phyloP scores from a whole-genome alignment of 2,329 filamentous ascomycete genomes.

The Fonsecaea nubica region DNA sequence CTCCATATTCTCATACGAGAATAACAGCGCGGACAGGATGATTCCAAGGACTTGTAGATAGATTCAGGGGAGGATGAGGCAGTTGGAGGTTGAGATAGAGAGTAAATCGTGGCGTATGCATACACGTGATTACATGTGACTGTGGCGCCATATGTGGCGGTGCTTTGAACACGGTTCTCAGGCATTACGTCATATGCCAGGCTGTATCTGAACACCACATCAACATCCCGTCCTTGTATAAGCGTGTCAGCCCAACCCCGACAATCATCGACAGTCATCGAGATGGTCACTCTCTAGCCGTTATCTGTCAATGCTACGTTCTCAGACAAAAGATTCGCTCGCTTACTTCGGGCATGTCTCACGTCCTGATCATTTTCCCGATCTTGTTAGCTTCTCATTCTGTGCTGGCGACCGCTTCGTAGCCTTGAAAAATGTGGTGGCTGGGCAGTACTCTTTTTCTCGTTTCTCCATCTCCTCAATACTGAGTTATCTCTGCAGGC shows the following conservation, averaged over 20 bases:
- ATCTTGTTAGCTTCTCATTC: not conserved
- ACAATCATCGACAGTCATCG: not conserved
- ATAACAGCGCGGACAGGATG: not conserved
- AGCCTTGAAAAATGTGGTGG: not conserved
- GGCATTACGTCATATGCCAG: not conserved
- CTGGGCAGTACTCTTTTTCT: not conserved
- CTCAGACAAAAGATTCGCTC: not conserved
- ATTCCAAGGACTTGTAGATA: not conserved
- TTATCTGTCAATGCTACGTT: constrained; percentile 6
- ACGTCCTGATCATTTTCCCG: constrained; percentile 13
- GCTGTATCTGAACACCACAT: not conserved
- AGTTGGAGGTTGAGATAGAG: not conserved
- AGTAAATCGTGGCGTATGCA: not conserved
- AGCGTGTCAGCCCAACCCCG: not conserved
- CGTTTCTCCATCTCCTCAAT: not conserved
- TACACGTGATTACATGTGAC: not conserved
- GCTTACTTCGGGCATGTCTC: constrained; percentile 20
- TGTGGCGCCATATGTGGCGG: not conserved
- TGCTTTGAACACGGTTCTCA: not conserved
- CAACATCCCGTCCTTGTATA: not conserved
- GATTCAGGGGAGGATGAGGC: not conserved
- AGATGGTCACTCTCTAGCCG: constrained; percentile 17
- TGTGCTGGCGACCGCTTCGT: not conserved
- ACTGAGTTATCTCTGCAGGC: constrained; percentile 14
- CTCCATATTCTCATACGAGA: not conserved